Percentiles rank a stretch among this genome's conserved stretches.
Conservation (phyloP, 1,284 basidiomycete genomes). For the Waitea zeae region DNA sequence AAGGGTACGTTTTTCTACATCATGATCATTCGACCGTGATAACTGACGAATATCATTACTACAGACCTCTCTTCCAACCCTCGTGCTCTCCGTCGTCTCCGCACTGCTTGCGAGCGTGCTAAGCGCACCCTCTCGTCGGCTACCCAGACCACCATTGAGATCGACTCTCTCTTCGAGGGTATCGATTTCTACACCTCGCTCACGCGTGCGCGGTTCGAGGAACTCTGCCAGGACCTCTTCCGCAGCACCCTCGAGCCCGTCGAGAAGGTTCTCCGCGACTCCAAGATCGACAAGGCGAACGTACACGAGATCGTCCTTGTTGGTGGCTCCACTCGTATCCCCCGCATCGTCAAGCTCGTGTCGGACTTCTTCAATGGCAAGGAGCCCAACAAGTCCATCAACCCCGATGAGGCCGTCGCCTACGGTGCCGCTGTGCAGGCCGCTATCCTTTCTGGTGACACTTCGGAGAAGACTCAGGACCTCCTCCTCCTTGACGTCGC, state of each 20-base stretch:
- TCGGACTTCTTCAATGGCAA: conserved; percentile 99
- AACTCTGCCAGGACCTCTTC: conserved; percentile 96
- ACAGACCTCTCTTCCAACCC: conserved; percentile 79
- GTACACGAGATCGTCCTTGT: conserved; percentile 97
- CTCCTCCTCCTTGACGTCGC: conserved; percentile 94
- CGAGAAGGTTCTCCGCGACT: conserved; percentile 95
- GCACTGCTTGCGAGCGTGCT: conserved; percentile 96
- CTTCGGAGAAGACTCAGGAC: conserved; percentile 95
- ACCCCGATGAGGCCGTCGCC: conserved; percentile 99
- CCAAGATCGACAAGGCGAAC: conserved; percentile 92
- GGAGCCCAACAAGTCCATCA: conserved; percentile 94
- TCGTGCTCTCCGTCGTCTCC: conserved; percentile 93
- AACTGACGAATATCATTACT: conserved; percentile 10
- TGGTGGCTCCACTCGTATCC: conserved; percentile 97
- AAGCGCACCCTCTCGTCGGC: conserved; percentile 97
- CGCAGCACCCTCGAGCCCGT: conserved; percentile 93
- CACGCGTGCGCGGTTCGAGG: conserved; percentile 98
- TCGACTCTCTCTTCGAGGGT: conserved; percentile 96
- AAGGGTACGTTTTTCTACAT: conserved; percentile 43
- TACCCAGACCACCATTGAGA: conserved; percentile 93
- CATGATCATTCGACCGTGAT: conserved; percentile 1
- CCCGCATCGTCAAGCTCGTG: conserved; percentile 94
- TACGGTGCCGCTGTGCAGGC: conserved; percentile 99
- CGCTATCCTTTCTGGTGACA: conserved; percentile 94
- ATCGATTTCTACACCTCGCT: conserved; percentile 98